Conservation (phyloP, 2,329 filamentous ascomycete genomes). For the Lasiodiplodia citricola region DNA sequence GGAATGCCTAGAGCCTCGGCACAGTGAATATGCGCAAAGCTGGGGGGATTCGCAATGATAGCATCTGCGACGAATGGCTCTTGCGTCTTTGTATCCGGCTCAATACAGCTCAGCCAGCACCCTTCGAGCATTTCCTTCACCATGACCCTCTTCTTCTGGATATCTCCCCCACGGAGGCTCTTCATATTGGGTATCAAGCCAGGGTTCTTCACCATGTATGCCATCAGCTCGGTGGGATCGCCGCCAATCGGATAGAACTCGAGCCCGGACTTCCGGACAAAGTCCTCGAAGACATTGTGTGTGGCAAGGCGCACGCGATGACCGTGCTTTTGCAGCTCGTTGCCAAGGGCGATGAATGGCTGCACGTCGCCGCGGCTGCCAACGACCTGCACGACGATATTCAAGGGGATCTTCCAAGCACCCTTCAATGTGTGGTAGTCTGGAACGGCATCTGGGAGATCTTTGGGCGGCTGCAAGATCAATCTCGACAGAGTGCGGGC, state of each 20-base stretch:
- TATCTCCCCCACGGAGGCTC: constrained; percentile 39
- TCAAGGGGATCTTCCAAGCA: constrained; percentile 40
- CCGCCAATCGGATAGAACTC: constrained; percentile 66
- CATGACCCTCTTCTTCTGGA: constrained; percentile 32
- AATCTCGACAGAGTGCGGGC: neutral
- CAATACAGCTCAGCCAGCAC: constrained; percentile 39
- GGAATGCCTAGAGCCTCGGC: constrained; percentile 30
- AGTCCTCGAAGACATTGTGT: constrained; percentile 59
- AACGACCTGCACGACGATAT: constrained; percentile 63
- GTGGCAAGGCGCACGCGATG: constrained; percentile 65
- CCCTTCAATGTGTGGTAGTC: neutral
- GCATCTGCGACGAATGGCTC: constrained; percentile 29
- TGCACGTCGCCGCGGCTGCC: constrained; percentile 62
- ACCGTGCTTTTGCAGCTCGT: constrained; percentile 55
- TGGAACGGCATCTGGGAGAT: neutral
- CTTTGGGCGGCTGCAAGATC: neutral
- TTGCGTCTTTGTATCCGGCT: constrained; percentile 8
- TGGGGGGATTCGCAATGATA: constrained; percentile 34
- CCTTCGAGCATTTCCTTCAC: constrained; percentile 40
- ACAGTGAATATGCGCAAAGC: constrained; percentile 31
- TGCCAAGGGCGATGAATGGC: constrained; percentile 64
- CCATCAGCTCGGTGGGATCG: constrained; percentile 57
- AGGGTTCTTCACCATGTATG: constrained; percentile 82
- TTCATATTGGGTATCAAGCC: constrained; percentile 57
- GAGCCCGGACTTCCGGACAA: constrained; percentile 58